These are phyloP conservation scores for Xylaria palmicola DNA, from an alignment of 495 filamentous ascomycete species.

Conservation along the genomic window DNA sequence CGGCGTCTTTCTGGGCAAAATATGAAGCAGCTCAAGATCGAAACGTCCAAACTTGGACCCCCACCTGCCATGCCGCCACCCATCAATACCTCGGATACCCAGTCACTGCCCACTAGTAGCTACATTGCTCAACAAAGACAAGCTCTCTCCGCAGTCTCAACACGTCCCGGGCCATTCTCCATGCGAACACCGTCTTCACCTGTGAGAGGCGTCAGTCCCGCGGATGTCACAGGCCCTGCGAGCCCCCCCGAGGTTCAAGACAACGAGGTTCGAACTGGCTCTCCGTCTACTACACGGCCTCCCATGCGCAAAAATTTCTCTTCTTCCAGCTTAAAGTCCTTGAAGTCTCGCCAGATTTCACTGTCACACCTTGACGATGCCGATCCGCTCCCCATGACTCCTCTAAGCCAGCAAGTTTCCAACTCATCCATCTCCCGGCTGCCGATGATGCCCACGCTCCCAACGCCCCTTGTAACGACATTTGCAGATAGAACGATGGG, in stretches of 20 bases:
- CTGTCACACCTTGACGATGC: slow-evolving; percentile 68
- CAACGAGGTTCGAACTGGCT: slow-evolving; percentile 34
- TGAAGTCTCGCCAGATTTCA: slow-evolving; percentile 72
- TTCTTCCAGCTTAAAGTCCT: slow-evolving; percentile 68
- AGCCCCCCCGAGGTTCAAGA: slow-evolving; percentile 29
- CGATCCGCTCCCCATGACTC: slow-evolving; percentile 71
- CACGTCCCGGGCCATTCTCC: slow-evolving; percentile 30
- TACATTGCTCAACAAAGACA: slow-evolving; percentile 48
- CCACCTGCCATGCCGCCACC: slow-evolving; percentile 32
- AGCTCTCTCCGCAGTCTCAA: slow-evolving; percentile 42
- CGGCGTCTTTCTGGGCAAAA: slow-evolving; percentile 80
- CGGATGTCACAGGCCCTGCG: slow-evolving; percentile 29
- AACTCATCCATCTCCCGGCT: slow-evolving; percentile 45
- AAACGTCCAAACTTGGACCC: slow-evolving; percentile 60
- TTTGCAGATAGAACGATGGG: slow-evolving; percentile 54
- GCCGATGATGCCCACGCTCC: slow-evolving; percentile 58
- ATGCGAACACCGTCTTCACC: slow-evolving; percentile 35
- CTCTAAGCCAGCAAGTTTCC: slow-evolving; percentile 64
- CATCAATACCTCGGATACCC: slow-evolving; percentile 39
- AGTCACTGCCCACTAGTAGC: slow-evolving; percentile 41
- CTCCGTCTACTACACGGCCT: slow-evolving; percentile 39
- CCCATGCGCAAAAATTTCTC: slow-evolving; percentile 77
- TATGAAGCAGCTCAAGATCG: slow-evolving; percentile 82
- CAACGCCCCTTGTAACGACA: slow-evolving; percentile 63
- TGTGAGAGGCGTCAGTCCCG: slow-evolving; percentile 25